Evolutionary conservation across 306 rosid genomes (phyloP), one percentile per base, ranked within the genome.

Genomic region (Adenanthera pavonina): DNA sequence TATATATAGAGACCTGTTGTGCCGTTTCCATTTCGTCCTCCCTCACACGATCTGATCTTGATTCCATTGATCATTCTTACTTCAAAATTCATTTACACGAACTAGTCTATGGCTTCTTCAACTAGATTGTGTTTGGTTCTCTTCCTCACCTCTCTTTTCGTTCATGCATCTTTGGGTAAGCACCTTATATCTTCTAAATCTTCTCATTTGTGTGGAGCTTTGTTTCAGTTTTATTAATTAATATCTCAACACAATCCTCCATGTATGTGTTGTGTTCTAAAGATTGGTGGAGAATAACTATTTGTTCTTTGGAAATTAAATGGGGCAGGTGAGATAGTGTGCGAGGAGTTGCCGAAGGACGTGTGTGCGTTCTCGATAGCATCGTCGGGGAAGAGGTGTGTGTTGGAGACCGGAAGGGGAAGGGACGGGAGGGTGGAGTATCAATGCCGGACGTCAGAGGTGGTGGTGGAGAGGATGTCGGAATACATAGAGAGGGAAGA

Each of bases 351-450:
- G 72, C 91, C 89, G 6, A 81, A 71, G 65, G 82, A 86, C 36
- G 82, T 79, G 6, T 92, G 97, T 5, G 94, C 98, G 30, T 94
- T 91, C 77, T 88, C 97, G 0, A 88, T 94, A 80, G 92, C 97
- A 0, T 94, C 98, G 0, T 90, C 97, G 0, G 96, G 98, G 44
- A 94, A 94, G 78, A 85, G 98, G 75, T 94, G 98, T 82, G 74
- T 86, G 86, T 70, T 92, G 76, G 98, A 94, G 89, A 92, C 97
- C 0, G 48, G 43, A 5, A 83, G 79, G 72, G 80, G 20, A 1
- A 87, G 71, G 0, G 83, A 83, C 0, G 95, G 94, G 2, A 75
- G 80, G 43, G 65, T 85, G 48, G 90, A 89, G 44, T 88, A 88
- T 59, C 92, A 87, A 14, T 94, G 98, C 80, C 33, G 92, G 78